Conservation (phyloP, 768 basidiomycete species). For the Panellus pusillus region DNA sequence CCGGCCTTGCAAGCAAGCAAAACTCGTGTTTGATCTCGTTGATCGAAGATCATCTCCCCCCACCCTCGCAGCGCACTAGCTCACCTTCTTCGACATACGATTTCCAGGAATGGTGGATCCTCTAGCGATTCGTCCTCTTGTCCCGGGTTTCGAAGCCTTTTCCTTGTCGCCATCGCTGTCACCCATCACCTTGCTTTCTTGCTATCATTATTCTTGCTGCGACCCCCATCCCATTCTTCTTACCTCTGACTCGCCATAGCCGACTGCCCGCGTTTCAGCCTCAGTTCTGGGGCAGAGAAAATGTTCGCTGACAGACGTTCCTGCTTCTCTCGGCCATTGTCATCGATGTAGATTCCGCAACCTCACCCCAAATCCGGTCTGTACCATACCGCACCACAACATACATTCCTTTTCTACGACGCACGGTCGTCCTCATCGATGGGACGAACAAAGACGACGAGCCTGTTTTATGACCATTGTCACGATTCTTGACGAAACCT, state of each 20-base stretch:
- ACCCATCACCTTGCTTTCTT: constrained; percentile 3
- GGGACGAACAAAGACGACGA: not conserved
- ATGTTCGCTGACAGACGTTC: no score
- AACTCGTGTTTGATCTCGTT: constrained; percentile 23
- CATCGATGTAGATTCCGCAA: no score
- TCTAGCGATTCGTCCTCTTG: constrained; percentile 2
- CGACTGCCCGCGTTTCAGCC: no score
- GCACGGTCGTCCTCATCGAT: constrained; percentile 10
- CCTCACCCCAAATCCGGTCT: no score
- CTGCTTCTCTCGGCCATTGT: no score
- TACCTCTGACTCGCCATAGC: no score
- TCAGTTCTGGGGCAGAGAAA: no score
- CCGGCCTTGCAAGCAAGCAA: constrained; percentile 8
- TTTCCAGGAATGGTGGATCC: constrained; percentile 17
- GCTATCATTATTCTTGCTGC: not conserved
- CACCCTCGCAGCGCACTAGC: not conserved
- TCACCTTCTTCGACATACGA: not conserved
- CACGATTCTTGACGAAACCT: constrained; percentile 18
- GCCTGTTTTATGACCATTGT: not conserved
- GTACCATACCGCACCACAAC: not conserved
- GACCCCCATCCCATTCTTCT: no score
- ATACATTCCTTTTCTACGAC: constrained; percentile 9
- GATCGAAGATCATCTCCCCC: constrained; percentile 20
- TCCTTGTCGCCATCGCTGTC: constrained; percentile 2
- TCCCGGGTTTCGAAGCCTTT: not conserved